phyloP scores from a whole-genome alignment of 768 basidiomycete species.

The Kwoniella botswanensis region DNA sequence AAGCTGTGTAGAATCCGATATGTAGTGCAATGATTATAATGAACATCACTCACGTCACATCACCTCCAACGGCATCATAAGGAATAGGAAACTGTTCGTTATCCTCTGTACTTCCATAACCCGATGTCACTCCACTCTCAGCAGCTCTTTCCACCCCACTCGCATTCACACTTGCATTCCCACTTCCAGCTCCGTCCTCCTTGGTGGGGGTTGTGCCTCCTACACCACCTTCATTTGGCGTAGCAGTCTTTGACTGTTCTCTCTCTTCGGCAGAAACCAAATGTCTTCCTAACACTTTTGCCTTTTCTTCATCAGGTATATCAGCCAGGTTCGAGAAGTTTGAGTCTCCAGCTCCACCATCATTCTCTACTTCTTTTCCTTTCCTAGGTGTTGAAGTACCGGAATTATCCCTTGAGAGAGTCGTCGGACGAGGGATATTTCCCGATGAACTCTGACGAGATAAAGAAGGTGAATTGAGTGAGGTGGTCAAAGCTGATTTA shows the following conservation, averaged over 20 bases:
- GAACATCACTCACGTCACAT: constrained; percentile 91
- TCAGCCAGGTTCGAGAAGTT: constrained; percentile 47
- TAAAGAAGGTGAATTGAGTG: constrained; percentile 13
- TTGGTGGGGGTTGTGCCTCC: constrained; percentile 6
- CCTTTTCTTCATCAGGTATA: constrained; percentile 81
- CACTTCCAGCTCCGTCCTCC: background rate
- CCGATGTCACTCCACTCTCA: constrained; percentile 13
- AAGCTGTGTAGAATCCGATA: no score
- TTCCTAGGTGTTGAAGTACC: constrained; percentile 28
- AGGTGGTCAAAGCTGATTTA: constrained; percentile 24
- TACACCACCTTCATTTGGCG: constrained; percentile 38
- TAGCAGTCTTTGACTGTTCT: constrained; percentile 52
- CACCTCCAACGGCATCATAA: constrained; percentile 83
- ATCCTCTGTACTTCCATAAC: constrained; percentile 41
- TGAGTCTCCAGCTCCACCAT: constrained; percentile 30
- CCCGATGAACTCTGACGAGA: constrained; percentile 7
- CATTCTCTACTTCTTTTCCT: constrained; percentile 1
- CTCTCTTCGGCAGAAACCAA: constrained; percentile 76
- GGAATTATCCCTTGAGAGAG: constrained; percentile 11
- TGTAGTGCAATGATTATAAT: no score
- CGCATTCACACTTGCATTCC: constrained; percentile 19
- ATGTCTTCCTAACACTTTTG: constrained; percentile 76
- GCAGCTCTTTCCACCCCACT: constrained; percentile 1
- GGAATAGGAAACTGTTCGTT: constrained; percentile 83
- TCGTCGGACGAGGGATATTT: constrained; percentile 2